These are phyloP conservation scores for Vishniacozyma victoriae DNA, from an alignment of 768 basidiomycete species.

Conservation along the genomic window DNA sequence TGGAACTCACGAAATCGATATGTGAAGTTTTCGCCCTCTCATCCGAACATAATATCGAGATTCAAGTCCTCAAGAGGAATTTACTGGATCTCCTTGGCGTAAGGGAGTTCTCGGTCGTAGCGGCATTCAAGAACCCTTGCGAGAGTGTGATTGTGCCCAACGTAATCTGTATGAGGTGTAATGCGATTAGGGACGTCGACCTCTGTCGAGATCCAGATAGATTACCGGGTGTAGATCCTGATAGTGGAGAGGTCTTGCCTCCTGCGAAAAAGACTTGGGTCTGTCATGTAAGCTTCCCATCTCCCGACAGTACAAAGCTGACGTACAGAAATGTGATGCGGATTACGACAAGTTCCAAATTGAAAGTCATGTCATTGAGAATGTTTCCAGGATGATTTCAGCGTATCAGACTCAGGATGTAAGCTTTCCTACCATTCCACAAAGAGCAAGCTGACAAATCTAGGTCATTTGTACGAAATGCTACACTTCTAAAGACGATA, in stretches of 20 bases:
- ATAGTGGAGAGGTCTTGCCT: constrained; percentile 40
- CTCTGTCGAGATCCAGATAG: constrained; percentile 88
- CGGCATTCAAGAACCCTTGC: constrained; percentile 85
- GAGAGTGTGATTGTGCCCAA: constrained; percentile 75
- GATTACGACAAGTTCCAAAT: constrained; percentile 86
- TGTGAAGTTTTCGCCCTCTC: constrained; percentile 76
- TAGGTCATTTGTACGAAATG: constrained; percentile 75
- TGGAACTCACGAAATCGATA: constrained; percentile 82
- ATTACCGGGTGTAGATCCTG: constrained; percentile 52
- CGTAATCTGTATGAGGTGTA: constrained; percentile 83
- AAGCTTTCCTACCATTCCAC: constrained; percentile 11
- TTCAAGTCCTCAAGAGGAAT: constrained; percentile 81
- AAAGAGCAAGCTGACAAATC: neutral
- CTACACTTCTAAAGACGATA: constrained; percentile 82
- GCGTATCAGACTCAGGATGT: constrained; percentile 79
- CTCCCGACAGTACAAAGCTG: constrained; percentile 48
- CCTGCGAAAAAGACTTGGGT: constrained; percentile 49
- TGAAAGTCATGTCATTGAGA: constrained; percentile 75
- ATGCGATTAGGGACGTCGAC: constrained; percentile 80
- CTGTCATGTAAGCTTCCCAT: constrained; percentile 39
- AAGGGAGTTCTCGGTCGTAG: constrained; percentile 78
- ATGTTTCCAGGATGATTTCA: constrained; percentile 64
- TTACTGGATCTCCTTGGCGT: constrained; percentile 80
- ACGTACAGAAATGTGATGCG: constrained; percentile 64
- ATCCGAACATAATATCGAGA: constrained; percentile 74